Percentiles rank a stretch among this genome's conserved stretches.
Conservation (phyloP, 805 yeast genomes). For the Kuraishia floccosa region DNA sequence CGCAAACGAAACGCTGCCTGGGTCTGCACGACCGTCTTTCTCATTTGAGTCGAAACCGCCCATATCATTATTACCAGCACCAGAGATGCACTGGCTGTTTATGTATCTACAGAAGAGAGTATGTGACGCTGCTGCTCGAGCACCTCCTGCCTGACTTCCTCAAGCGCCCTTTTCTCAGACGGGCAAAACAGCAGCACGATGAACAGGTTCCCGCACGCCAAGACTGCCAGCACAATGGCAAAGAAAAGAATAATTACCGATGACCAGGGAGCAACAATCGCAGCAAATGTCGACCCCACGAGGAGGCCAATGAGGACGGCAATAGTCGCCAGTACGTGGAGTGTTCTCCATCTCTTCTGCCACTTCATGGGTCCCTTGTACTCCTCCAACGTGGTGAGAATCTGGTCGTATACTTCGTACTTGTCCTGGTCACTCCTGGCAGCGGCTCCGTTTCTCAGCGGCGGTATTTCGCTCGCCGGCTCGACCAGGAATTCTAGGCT, state of each 20-base stretch:
- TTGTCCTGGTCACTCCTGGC: conserved; percentile 25
- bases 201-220: conserved; percentile 68
- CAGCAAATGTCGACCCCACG: conserved; percentile 49
- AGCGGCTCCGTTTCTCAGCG: conserved; percentile 32
- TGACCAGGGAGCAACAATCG: conserved; percentile 43
- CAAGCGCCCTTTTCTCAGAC: conserved; percentile 65
- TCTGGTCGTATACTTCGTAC: conserved; percentile 31
- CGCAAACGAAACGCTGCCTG: too few relatives aligned
- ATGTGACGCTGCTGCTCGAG: too few relatives aligned
- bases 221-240: conserved; percentile 41
- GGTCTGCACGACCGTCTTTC: too few relatives aligned
- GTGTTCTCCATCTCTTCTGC: conserved; percentile 55
- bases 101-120: too few relatives aligned
- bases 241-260: conserved; percentile 54
- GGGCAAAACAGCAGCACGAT: conserved; percentile 75
- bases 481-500: conserved; percentile 26
- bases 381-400: conserved; percentile 30
- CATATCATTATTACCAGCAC: too few relatives aligned
- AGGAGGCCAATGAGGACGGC: conserved; percentile 37
- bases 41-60: too few relatives aligned
- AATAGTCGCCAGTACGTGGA: conserved; percentile 52
- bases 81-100: too few relatives aligned
- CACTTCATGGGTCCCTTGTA: conserved; percentile 39
- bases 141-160: conserved; percentile 68
- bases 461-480: conserved; percentile 22